Base-by-base conservation (phyloP, 768 basidiomycete genomes). In the Sarcodon sp. region DNA sequence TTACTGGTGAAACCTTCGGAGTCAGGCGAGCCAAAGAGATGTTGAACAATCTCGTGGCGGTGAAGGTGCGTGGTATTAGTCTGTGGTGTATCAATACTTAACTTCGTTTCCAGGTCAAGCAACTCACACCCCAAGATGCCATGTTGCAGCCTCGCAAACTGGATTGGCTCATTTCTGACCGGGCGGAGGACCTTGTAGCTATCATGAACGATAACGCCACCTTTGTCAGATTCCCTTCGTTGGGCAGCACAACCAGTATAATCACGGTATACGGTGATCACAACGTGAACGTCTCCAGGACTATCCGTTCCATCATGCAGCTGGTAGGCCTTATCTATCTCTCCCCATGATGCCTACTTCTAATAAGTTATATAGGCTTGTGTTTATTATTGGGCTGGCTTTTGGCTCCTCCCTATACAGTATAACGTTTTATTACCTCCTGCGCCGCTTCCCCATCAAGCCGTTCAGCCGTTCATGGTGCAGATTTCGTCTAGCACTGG, bases 141-240 rank as follows among this genome's bases (percentile, higher is more conserved):
- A 86, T 97, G 48, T 75, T 96, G 18, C 39, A 41, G 11, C 94
- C 94, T 49, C 84, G 94, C 53, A 99, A 99, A 63, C 73, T 99
- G 52, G 94, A 99, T 59, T 97, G 94, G 93, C 85, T 99, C 79
- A 79, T 96, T 47, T 88, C 87, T n/a, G 90, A 99, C 63, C 81
- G 87, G n/a, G 70, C 85, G 9, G 93, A 97, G 31, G 94, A 98
- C 53, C 69, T 99, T 58, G 90, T 83, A 65, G 73, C 80, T 4
- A 77, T 92, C 60, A 97, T 96, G 92, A 80, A 77, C 55, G 94
- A 99, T 68, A 97, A 97, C 53, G 91, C 89, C 6, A 94, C 93
- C 4, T 97, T 86, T 61, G 86, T 99, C 53, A 86, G 91, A 58
- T 88, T 96, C 56, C 92, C 94, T 10, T 75, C 88, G 33, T 78